Percentiles rank a stretch among this genome's conserved stretches.
Evolutionary conservation across 225 moss, liverwort and hornwort genomes (phyloP).

Genomic region (Pseudisothecium myosuroides): DNA sequence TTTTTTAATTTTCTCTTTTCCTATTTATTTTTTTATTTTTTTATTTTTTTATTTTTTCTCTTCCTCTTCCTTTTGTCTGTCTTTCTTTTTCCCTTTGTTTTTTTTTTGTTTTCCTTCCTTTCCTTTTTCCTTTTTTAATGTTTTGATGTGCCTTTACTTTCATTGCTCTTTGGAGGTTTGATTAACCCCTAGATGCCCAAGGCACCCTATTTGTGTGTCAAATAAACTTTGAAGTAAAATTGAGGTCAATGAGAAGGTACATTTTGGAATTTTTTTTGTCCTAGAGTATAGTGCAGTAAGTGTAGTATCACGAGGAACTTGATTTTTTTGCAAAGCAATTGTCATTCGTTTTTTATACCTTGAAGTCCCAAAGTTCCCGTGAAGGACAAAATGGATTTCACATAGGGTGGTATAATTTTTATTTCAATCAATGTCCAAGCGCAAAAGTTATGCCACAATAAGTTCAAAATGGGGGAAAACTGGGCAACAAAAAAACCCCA

Average conservation of each 20-base stretch:
- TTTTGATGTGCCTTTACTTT: not conserved
- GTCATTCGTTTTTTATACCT: not conserved
- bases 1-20: too few relatives aligned
- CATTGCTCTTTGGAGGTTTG: not conserved
- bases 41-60: too few relatives aligned
- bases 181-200: not conserved
- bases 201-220: too few relatives aligned
- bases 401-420: not conserved
- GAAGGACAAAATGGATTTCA: not conserved
- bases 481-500: not conserved
- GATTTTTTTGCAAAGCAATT: not conserved
- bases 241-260: not conserved
- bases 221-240: not conserved
- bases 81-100: not conserved
- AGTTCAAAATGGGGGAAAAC: not conserved
- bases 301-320: not conserved
- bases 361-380: not conserved
- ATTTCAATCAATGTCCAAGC: accelerated
- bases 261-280: not conserved
- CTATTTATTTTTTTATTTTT: too few relatives aligned
- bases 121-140: accelerated
- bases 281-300: accelerated
- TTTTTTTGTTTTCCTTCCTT: not conserved
- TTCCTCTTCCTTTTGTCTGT: too few relatives aligned
- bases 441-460: not conserved